Conservation (phyloP, 768 basidiomycete genomes). For the Botryobasidium botryosum region DNA sequence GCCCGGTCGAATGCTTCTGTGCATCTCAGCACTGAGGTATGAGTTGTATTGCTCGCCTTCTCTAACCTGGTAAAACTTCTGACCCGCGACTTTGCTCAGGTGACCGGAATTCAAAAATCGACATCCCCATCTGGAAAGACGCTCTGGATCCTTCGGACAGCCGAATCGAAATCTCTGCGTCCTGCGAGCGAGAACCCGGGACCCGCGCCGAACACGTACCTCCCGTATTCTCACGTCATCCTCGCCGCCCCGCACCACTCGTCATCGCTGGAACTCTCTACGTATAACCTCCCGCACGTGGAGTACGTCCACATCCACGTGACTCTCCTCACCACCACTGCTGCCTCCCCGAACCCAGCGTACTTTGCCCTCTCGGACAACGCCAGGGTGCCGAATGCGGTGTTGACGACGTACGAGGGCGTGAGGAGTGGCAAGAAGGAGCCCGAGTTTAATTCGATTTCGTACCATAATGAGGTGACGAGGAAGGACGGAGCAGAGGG, state of each 20-base stretch:
- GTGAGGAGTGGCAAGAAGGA: constrained; percentile 18
- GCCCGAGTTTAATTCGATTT: constrained; percentile 77
- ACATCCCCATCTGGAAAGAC: constrained; percentile 1
- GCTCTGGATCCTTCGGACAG: constrained; percentile 1
- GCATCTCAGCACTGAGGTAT: constrained; percentile 52
- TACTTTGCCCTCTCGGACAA: constrained; percentile 47
- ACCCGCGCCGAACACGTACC: background rate
- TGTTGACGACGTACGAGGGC: constrained; percentile 61
- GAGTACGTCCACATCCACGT: constrained; percentile 73
- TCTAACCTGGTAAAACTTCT: background rate
- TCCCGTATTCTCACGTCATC: constrained; percentile 52
- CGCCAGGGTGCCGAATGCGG: constrained; percentile 35
- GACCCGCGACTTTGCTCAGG: background rate
- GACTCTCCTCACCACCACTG: constrained; percentile 70
- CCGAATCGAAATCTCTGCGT: background rate
- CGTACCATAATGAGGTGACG: constrained; percentile 55
- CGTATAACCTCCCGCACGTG: constrained; percentile 25
- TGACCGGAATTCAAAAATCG: constrained; percentile 4
- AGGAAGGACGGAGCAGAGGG: constrained; percentile 27
- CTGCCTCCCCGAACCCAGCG: constrained; percentile 36
- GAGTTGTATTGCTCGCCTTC: constrained; percentile 4
- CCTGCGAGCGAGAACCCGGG: constrained; percentile 1
- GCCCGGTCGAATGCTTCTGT: constrained; percentile 50
- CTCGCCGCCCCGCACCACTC: constrained; percentile 76
- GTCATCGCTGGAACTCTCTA: constrained; percentile 17